Evolutionary conservation across 2,329 filamentous ascomycete genomes (phyloP).

Genomic region (Alternaria novae-zelandiae): DNA sequence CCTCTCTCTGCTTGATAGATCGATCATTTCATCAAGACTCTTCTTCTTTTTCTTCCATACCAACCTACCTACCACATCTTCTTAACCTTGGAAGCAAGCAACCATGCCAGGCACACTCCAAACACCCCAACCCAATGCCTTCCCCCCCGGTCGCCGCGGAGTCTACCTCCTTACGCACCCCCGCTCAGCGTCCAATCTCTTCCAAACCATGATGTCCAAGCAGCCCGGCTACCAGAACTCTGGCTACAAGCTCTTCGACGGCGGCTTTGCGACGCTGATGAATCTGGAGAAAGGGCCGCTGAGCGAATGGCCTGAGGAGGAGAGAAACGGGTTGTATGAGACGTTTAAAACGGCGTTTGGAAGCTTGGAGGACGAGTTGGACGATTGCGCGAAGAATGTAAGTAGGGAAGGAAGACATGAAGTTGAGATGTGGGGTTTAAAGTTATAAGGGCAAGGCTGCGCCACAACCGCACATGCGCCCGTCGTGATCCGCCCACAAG

Average conservation of each 20-base stretch:
- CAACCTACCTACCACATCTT: background rate
- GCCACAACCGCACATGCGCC: background rate
- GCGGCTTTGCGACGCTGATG: conserved; percentile 3
- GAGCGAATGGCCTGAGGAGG: conserved; percentile 14
- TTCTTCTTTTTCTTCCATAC: too few species aligned
- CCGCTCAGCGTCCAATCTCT: conserved; percentile 25
- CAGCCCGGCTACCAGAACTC: conserved; percentile 21
- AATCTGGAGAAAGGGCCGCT: conserved; percentile 12
- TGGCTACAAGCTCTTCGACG: conserved; percentile 21
- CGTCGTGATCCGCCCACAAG: background rate
- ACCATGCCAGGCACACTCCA: conserved; percentile 16
- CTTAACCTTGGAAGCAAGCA: background rate
- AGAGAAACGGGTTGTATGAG: conserved; percentile 9
- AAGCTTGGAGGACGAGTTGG: conserved; percentile 19
- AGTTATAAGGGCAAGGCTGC: background rate
- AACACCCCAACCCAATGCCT: background rate
- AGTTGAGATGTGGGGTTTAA: background rate
- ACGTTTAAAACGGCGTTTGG: conserved; percentile 10
- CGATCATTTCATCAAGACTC: background rate
- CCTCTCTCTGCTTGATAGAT: background rate
- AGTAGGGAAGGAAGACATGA: background rate
- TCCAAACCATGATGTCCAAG: conserved; percentile 28
- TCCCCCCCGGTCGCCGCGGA: conserved; percentile 4
- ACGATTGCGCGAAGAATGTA: conserved; percentile 18
- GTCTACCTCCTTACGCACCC: conserved; percentile 26